Percentiles rank a stretch among this genome's conserved stretches.
phyloP scores from a whole-genome alignment of 805 yeast species.

The Cyberlindnera mississippiensis region DNA sequence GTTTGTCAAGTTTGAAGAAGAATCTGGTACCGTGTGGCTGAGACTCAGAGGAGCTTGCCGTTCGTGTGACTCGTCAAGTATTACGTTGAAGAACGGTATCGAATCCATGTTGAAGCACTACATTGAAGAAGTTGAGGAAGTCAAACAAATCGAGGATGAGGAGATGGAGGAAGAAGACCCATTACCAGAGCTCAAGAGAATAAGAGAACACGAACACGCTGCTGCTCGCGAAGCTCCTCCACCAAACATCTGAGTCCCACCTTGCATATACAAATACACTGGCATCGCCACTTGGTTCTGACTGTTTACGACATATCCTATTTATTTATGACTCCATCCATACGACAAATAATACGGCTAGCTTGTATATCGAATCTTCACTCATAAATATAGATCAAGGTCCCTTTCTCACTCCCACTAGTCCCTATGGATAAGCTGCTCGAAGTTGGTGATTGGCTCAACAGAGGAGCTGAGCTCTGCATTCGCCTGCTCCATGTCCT shows the following conservation, averaged over 20 bases:
- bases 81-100: conserved; percentile 64
- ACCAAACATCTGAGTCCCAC: conserved; percentile 13
- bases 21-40: conserved; percentile 53
- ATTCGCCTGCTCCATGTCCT: conserved; percentile 2
- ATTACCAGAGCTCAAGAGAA: conserved; percentile 13
- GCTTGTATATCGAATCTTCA: too few species aligned
- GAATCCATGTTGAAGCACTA: conserved; percentile 69
- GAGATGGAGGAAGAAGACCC: conserved; percentile 20
- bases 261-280: too few species aligned
- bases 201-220: conserved; percentile 12
- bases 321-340: conserved; percentile 2
- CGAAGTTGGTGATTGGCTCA: too few species aligned
- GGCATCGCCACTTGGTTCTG: too few species aligned
- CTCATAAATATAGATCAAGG: too few species aligned
- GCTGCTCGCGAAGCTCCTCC: conserved; percentile 16
- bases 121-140: conserved; percentile 62
- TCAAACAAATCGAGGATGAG: conserved; percentile 46
- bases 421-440: too few species aligned
- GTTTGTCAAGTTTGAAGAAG: conserved; percentile 58
- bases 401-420: too few species aligned
- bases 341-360: not conserved
- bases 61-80: conserved; percentile 64
- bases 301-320: not conserved
- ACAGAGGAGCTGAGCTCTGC: not conserved
- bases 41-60: conserved; percentile 68